These are phyloP conservation scores for Boletus patriciae DNA, from an alignment of 768 basidiomycete species.

Conservation along the genomic window DNA sequence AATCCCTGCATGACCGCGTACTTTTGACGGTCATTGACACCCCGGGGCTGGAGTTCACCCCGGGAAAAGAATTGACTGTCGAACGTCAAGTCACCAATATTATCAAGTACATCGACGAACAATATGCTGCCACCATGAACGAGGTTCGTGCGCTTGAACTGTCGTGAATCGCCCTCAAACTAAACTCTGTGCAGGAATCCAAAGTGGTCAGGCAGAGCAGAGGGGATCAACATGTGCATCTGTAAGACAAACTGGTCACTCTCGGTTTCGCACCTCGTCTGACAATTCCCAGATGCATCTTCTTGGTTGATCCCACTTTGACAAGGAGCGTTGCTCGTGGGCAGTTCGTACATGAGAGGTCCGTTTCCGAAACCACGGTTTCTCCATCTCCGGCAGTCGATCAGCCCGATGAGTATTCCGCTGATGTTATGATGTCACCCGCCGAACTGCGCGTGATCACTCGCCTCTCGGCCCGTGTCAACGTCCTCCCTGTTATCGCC, in stretches of 20 bases:
- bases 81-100: slow-evolving; percentile 75
- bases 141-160: slow-evolving; percentile 49
- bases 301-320: slow-evolving; percentile 81
- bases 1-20: slow-evolving; percentile 78
- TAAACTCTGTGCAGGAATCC: slow-evolving; percentile 57
- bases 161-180: not conserved
- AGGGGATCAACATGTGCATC: slow-evolving; percentile 87
- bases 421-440: slow-evolving; percentile 65
- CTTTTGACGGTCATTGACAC: slow-evolving; percentile 83
- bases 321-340: slow-evolving; percentile 51
- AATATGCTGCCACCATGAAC: slow-evolving; percentile 84
- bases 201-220: slow-evolving; percentile 86
- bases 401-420: slow-evolving; percentile 49
- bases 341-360: slow-evolving; percentile 49
- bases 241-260: slow-evolving; percentile 49
- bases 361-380: slow-evolving; percentile 67
- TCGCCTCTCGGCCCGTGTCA: slow-evolving; percentile 69
- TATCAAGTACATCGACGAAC: slow-evolving; percentile 76
- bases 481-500: slow-evolving; percentile 80
- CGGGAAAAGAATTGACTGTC: slow-evolving; percentile 71
- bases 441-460: slow-evolving; percentile 78
- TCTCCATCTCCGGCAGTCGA: slow-evolving; percentile 49
- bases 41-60: slow-evolving; percentile 75
- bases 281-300: slow-evolving; percentile 62
- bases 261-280: slow-evolving; percentile 3